Percentiles rank a stretch among this genome's conserved stretches.
Evolutionary conservation across 2,329 filamentous ascomycete genomes (phyloP).

Genomic region (Tolypocladium inflatum): DNA sequence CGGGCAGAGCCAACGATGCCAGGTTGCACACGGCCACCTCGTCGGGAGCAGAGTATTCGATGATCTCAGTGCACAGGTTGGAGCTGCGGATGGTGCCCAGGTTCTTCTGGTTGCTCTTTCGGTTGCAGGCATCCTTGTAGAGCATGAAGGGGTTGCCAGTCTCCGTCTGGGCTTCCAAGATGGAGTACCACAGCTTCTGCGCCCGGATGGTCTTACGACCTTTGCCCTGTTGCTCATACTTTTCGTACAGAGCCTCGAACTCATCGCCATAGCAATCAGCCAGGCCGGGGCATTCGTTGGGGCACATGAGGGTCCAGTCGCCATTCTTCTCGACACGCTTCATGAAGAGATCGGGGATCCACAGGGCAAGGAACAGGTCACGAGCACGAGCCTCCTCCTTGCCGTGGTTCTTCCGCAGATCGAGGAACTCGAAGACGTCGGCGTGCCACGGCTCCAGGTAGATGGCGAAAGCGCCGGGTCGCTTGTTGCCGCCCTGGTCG

Average conservation of each 20-base stretch:
- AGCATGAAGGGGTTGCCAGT: conserved; percentile 99
- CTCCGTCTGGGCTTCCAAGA: conserved; percentile 96
- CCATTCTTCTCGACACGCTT: conserved; percentile 96
- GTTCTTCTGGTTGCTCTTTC: conserved; percentile 99
- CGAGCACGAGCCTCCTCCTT: conserved; percentile 97
- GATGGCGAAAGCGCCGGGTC: conserved; percentile 95
- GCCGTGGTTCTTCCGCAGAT: conserved; percentile 97
- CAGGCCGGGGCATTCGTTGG: conserved; percentile 88
- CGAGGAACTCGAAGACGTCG: conserved; percentile 94
- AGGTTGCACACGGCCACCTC: conserved; percentile 99
- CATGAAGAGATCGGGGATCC: conserved; percentile 99
- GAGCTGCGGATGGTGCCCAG: conserved; percentile 96
- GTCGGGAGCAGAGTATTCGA: conserved; percentile 94
- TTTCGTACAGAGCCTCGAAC: conserved; percentile 89
- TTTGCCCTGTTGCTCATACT: conserved; percentile 80
- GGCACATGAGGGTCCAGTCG: conserved; percentile 97
- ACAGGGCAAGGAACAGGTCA: conserved; percentile 94
- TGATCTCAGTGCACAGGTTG: conserved; percentile 96
- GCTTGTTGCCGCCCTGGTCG: conserved; percentile 98
- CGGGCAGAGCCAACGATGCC: conserved; percentile 84
- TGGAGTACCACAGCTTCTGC: conserved; percentile 99
- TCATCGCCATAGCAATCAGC: conserved; percentile 97
- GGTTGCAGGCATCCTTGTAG: conserved; percentile 97
- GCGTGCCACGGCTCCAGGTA: conserved; percentile 99
- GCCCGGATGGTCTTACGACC: conserved; percentile 90